Evolutionary conservation across 1,139 yeast species (phyloP).

Genomic region (Geotrichum klebahnii): DNA sequence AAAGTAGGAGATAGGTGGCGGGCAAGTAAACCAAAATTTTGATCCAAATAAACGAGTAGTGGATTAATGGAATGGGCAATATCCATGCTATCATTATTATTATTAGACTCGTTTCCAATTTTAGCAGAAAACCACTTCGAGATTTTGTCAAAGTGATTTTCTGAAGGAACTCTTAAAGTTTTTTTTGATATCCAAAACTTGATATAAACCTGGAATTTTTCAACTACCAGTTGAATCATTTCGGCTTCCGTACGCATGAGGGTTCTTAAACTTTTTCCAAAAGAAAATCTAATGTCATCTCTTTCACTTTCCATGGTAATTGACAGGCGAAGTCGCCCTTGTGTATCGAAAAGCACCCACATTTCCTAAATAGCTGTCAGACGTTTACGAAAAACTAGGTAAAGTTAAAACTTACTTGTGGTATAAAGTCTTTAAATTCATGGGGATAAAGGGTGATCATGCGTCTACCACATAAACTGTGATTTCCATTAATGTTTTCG

Average conservation of each 20-base stretch:
- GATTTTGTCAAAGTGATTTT: conserved; percentile 48
- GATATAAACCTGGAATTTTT: conserved; percentile 50
- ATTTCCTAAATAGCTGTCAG: conserved; percentile 40
- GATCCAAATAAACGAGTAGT: conserved; percentile 66
- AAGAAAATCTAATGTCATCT: conserved; percentile 69
- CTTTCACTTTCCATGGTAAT: conserved; percentile 75
- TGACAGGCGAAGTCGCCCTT: conserved; percentile 60
- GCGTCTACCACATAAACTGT: conserved; percentile 68
- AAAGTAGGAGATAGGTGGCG: conserved; percentile 56
- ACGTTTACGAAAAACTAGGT: conserved; percentile 41
- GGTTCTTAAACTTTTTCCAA: conserved; percentile 71
- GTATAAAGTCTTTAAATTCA: conserved; percentile 63
- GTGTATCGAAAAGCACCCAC: conserved; percentile 60
- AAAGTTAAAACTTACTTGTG: conserved; percentile 32
- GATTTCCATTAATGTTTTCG: conserved; percentile 51
- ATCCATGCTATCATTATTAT: conserved; percentile 44
- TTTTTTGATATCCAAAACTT: conserved; percentile 43
- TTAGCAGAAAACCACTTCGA: conserved; percentile 47
- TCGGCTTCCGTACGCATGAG: conserved; percentile 60
- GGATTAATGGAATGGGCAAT: conserved; percentile 70
- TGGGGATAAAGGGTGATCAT: conserved; percentile 60
- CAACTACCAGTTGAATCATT: conserved; percentile 62
- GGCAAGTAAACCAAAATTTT: conserved; percentile 64
- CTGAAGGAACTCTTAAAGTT: conserved; percentile 32
- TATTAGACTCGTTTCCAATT: conserved; percentile 40